Evolutionary conservation across 345 rosid genomes (phyloP).

Genomic region (Cardamine resedifolia): DNA sequence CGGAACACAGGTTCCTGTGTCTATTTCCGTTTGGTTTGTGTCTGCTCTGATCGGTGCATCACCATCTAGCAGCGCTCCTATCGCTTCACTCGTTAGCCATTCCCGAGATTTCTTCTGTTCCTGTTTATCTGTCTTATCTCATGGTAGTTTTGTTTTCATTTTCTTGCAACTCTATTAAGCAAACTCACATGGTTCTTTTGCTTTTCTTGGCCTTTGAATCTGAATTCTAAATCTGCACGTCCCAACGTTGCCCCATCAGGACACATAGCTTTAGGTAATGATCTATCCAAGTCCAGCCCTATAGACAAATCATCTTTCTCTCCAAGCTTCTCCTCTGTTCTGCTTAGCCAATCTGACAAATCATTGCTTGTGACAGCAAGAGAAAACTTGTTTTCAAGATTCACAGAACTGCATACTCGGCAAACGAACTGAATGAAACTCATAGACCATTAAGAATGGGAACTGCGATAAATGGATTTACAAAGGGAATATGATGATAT

Average conservation of each 20-base stretch:
- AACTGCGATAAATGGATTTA: background rate
- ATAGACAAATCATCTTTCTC: background rate
- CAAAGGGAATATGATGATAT: background rate
- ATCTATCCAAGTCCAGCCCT: background rate
- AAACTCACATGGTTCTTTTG: constrained; percentile 33
- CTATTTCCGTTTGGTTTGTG: too few relatives aligned
- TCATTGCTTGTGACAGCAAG: background rate
- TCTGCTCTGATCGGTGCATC: background rate
- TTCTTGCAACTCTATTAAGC: constrained; percentile 8
- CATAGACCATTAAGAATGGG: background rate
- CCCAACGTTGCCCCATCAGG: constrained; percentile 29
- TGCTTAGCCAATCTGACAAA: background rate
- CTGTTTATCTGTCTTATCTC: background rate
- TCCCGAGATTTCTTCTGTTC: background rate
- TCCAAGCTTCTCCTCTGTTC: background rate
- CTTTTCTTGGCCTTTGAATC: constrained; percentile 3
- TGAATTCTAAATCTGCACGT: constrained; percentile 29
- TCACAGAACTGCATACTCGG: background rate
- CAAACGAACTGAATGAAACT: background rate
- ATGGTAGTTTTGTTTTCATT: constrained; percentile 21
- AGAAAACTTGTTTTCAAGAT: background rate
- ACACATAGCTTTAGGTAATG: background rate
- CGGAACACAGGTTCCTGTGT: too few relatives aligned
- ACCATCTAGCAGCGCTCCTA: too few relatives aligned
- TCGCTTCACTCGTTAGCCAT: background rate